Conservation (phyloP, 2,329 filamentous ascomycete species). For the Pseudocercospora macadamiae region DNA sequence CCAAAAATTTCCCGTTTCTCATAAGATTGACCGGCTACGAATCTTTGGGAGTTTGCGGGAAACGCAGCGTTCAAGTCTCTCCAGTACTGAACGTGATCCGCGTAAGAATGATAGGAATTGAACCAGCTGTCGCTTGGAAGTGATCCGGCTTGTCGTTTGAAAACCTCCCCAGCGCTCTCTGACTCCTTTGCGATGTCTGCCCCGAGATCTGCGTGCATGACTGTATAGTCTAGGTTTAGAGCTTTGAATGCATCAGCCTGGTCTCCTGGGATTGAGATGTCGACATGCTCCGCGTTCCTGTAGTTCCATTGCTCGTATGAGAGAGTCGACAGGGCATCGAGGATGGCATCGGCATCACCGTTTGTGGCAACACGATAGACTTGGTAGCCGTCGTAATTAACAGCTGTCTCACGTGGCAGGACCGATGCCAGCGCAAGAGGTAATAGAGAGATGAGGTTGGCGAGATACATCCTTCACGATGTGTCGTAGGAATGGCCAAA, state of each 20-base stretch:
- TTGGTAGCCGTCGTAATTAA: conserved; percentile 24
- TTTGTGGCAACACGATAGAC: conserved; percentile 22
- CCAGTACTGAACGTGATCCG: conserved; percentile 31
- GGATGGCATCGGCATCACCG: conserved; percentile 13
- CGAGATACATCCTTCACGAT: conserved; percentile 14
- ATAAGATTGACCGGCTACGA: conserved; percentile 26
- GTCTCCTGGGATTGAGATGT: conserved; percentile 22
- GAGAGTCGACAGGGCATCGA: conserved; percentile 18
- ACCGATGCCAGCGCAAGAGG: conserved; percentile 20
- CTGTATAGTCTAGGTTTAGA: conserved; percentile 21
- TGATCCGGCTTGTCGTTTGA: conserved; percentile 17
- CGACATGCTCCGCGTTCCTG: conserved; percentile 19
- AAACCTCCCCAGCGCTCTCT: conserved; percentile 11
- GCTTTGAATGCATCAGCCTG: conserved; percentile 21
- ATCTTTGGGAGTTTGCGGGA: conserved; percentile 27
- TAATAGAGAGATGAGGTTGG: conserved; percentile 13
- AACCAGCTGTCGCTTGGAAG: conserved; percentile 29
- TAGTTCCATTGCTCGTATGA: conserved; percentile 25
- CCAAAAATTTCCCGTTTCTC: conserved; percentile 31
- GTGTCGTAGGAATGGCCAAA: neutral
- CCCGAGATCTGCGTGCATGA: conserved; percentile 29
- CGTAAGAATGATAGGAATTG: conserved; percentile 31
- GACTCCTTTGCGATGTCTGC: conserved; percentile 24
- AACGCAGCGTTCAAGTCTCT: conserved; percentile 28
- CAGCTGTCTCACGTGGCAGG: conserved; percentile 15